Conservation (phyloP, 257 asterid species). For the Solanum okadae region DNA sequence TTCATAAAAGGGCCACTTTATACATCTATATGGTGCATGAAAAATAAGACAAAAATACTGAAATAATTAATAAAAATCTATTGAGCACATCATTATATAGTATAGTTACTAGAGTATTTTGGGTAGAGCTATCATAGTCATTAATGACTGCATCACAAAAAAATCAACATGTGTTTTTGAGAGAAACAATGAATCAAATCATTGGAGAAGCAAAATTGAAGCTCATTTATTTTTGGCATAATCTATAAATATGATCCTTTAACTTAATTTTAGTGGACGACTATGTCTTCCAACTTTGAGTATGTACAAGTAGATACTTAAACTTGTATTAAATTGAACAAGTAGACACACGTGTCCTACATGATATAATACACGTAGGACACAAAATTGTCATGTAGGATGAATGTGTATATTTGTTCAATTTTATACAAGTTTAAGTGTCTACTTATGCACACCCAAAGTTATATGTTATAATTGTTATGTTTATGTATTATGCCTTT, state of each 20-base stretch:
- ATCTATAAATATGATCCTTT: rapidly evolving
- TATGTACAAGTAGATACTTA: too few species aligned
- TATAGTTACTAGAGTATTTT: background rate
- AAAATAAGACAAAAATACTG: background rate
- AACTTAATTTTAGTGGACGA: rapidly evolving
- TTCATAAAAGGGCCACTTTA: background rate
- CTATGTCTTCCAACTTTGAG: rapidly evolving
- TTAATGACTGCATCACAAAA: background rate
- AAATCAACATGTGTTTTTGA: background rate
- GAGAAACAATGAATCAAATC: background rate
- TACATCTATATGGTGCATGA: background rate
- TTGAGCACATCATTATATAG: background rate
- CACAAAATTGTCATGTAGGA: too few species aligned
- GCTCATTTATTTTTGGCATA: too few species aligned
- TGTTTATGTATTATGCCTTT: too few species aligned
- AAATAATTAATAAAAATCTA: background rate
- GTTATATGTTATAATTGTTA: too few species aligned
- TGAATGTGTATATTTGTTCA: too few species aligned
- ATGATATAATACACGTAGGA: too few species aligned
- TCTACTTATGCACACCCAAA: too few species aligned
- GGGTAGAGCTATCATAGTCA: background rate
- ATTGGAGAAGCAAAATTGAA: background rate
- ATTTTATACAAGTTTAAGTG: too few species aligned
- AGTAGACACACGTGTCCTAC: too few species aligned
- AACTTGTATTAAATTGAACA: too few species aligned